phyloP scores from a whole-genome alignment of 1,284 basidiomycete genomes.

The Puccinia sorghi region DNA sequence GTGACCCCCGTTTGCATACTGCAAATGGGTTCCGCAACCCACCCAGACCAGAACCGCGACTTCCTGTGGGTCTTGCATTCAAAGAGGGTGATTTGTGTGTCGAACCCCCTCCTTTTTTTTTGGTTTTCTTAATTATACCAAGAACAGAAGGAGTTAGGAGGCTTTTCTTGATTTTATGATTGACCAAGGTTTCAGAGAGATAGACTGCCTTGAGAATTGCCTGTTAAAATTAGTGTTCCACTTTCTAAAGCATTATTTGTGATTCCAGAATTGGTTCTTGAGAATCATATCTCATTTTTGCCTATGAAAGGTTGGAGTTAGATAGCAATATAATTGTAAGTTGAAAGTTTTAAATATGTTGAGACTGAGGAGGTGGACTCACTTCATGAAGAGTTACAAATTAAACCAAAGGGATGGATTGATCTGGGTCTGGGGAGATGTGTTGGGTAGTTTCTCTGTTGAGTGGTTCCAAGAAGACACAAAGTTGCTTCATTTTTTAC shows the following conservation, averaged over 20 bases:
- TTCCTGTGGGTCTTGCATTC: no score
- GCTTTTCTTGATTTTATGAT: no score
- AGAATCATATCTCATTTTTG: neutral
- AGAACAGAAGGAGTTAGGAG: no score
- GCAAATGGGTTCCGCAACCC: no score
- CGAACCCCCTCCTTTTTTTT: no score
- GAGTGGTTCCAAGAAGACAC: constrained; percentile 1
- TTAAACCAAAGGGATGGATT: neutral
- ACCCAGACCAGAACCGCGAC: no score
- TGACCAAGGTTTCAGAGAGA: no score
- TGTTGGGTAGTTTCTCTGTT: neutral
- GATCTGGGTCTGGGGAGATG: neutral
- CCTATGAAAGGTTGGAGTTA: neutral
- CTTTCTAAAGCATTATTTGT: neutral
- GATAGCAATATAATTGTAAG: neutral
- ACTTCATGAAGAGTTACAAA: neutral
- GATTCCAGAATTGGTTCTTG: neutral
- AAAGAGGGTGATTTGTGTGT: no score
- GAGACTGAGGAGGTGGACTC: neutral
- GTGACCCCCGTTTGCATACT: no score
- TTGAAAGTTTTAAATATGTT: neutral
- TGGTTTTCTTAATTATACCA: no score
- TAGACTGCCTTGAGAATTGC: constrained; percentile 2
- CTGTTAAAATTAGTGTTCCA: neutral
- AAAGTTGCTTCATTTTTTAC: neutral